Conservation (phyloP, 139 green algal genomes). For the Monoraphidium neglectum region DNA sequence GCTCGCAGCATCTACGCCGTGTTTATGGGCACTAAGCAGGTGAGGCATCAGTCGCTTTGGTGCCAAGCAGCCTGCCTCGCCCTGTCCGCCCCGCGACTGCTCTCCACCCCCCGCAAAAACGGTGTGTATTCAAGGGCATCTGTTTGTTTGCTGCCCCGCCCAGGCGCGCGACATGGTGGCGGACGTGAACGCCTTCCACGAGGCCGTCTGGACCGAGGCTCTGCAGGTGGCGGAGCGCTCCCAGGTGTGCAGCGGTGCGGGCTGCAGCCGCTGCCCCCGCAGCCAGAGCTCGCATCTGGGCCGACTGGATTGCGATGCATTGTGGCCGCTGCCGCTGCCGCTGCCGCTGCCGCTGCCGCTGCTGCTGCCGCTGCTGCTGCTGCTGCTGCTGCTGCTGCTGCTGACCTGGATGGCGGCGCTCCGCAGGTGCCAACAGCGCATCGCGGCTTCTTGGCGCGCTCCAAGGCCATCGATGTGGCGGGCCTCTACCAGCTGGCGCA, state of each 20-base stretch:
- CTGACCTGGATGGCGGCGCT: neutral
- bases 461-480: constrained; percentile 49
- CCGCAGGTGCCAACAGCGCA: constrained; percentile 48
- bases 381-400: constrained; percentile 9
- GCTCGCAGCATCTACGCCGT: constrained; percentile 53
- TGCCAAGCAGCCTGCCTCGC: too few species aligned
- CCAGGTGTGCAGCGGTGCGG: too few species aligned
- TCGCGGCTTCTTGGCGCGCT: constrained; percentile 64
- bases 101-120: too few species aligned
- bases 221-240: constrained; percentile 16
- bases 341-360: neutral
- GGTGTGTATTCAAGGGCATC: neutral
- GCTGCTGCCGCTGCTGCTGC: neutral
- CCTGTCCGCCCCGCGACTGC: too few species aligned
- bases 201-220: constrained; percentile 54
- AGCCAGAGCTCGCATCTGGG: too few species aligned
- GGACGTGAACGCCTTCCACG: constrained; percentile 47
- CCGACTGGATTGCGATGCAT: too few species aligned
- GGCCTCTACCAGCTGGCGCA: constrained; percentile 58
- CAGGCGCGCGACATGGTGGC: constrained; percentile 56
- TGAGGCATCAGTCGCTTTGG: too few species aligned
- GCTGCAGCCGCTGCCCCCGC: too few species aligned
- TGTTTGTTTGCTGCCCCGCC: too few species aligned
- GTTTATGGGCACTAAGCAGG: constrained; percentile 78
- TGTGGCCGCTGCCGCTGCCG: too few species aligned